Percentiles rank a stretch among this genome's conserved stretches.
Conservation (phyloP, 208 protist genomes). For the Acanthamoeba royreba region DNA sequence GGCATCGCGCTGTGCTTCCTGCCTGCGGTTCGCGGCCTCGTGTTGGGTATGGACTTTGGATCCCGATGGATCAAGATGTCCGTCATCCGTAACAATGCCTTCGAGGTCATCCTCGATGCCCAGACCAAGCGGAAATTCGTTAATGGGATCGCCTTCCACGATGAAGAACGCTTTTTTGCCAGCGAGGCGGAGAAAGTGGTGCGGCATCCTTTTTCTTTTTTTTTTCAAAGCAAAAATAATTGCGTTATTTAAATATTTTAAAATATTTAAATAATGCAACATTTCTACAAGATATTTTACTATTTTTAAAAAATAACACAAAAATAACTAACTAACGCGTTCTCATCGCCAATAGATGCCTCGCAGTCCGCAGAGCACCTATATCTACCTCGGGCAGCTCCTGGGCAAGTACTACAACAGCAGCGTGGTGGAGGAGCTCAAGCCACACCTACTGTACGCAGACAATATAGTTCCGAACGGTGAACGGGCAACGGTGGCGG, state of each 20-base stretch:
- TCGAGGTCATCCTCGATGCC: slow-evolving; percentile 91
- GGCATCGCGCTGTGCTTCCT: neutral
- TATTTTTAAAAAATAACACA: no score
- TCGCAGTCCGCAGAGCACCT: slow-evolving; percentile 32
- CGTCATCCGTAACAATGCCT: slow-evolving; percentile 68
- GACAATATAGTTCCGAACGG: slow-evolving; percentile 38
- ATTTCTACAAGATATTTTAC: no score
- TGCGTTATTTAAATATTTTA: neutral
- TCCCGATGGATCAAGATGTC: slow-evolving; percentile 75
- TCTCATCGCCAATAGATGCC: neutral
- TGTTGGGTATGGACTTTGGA: slow-evolving; percentile 76
- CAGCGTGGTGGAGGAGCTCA: slow-evolving; percentile 2
- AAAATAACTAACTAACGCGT: no score
- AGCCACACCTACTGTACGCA: slow-evolving; percentile 27
- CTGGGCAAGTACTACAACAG: slow-evolving; percentile 41
- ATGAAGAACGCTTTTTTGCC: slow-evolving; percentile 85
- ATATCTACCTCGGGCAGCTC: slow-evolving; percentile 49
- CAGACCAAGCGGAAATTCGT: slow-evolving; percentile 90
- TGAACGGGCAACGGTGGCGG: slow-evolving; percentile 69
- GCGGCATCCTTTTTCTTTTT: neutral
- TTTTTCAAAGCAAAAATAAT: neutral
- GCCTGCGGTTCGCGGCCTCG: neutral
- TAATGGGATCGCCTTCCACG: slow-evolving; percentile 86
- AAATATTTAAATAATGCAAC: neutral
- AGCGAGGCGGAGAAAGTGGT: slow-evolving; percentile 83